Conservation (phyloP, 805 yeast genomes). For the Saccharomycopsis fermentans region DNA sequence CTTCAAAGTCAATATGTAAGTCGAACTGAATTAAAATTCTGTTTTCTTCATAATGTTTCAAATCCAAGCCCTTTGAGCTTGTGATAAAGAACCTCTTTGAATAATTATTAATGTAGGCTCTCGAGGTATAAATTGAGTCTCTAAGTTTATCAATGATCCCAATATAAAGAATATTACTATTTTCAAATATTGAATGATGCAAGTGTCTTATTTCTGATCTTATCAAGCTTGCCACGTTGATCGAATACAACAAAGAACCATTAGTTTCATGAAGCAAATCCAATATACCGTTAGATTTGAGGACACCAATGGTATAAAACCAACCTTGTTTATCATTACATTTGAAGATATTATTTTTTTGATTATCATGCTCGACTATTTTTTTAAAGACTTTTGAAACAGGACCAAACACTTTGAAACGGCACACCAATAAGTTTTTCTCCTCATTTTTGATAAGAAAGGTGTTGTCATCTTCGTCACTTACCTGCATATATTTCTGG, state of each 20-base stretch:
- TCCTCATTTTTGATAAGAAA: slow-evolving; percentile 22
- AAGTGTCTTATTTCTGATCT: slow-evolving; percentile 54
- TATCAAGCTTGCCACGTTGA: slow-evolving; percentile 43
- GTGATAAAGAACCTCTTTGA: slow-evolving; percentile 10
- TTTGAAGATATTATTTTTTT: slow-evolving; percentile 13
- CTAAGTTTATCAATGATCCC: slow-evolving; percentile 50
- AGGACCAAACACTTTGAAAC: slow-evolving; percentile 60
- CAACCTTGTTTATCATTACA: slow-evolving; percentile 38
- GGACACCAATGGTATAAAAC: slow-evolving; percentile 64
- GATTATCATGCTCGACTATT: slow-evolving; percentile 6
- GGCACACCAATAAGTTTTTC: slow-evolving; percentile 44
- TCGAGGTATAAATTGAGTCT: slow-evolving; percentile 20
- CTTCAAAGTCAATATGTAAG: slow-evolving; percentile 59
- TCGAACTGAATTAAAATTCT: slow-evolving; percentile 54
- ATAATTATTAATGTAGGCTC: slow-evolving; percentile 5
- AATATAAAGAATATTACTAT: slow-evolving; percentile 47
- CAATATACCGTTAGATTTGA: slow-evolving; percentile 52
- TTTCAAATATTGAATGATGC: slow-evolving; percentile 52
- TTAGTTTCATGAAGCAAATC: slow-evolving; percentile 54
- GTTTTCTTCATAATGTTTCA: slow-evolving; percentile 7
- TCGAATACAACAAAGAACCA: slow-evolving; percentile 48
- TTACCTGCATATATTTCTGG: slow-evolving; percentile 15
- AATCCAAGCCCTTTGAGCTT: slow-evolving; percentile 13
- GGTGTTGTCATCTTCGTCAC: slow-evolving; percentile 16
- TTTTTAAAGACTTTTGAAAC: slow-evolving; percentile 26